These are phyloP conservation scores for Leccinum subrobustum DNA, from an alignment of 1,284 basidiomycete genomes.

Conservation along the genomic window DNA sequence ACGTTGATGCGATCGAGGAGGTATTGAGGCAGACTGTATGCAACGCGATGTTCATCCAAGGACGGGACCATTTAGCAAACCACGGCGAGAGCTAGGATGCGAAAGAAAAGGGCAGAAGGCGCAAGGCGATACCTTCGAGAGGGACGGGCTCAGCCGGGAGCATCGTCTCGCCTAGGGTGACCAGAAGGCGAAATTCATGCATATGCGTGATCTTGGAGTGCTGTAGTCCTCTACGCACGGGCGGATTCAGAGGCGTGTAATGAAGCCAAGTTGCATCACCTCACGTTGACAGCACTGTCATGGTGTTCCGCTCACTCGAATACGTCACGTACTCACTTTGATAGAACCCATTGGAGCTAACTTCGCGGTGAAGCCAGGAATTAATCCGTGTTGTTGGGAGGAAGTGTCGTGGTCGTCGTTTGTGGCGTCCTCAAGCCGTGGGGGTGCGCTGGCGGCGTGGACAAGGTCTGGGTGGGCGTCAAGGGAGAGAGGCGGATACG, in stretches of 20 bases:
- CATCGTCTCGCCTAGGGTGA: background rate
- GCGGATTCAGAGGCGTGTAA: conserved; percentile 3
- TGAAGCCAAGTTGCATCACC: conserved; percentile 1
- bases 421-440: too few relatives aligned
- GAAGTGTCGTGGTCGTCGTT: too few relatives aligned
- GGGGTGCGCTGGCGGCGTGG: too few relatives aligned
- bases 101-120: background rate
- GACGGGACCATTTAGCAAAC: conserved; percentile 8
- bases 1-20: conserved; percentile 30
- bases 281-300: conserved; percentile 1
- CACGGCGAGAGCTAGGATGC: background rate
- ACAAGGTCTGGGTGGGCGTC: too few relatives aligned
- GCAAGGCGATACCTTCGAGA: conserved; percentile 8
- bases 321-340: conserved; percentile 4
- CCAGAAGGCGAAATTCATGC: background rate
- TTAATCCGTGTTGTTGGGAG: too few relatives aligned
- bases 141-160: conserved; percentile 11
- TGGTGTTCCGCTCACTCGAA: conserved; percentile 2
- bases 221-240: background rate
- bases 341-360: too few relatives aligned
- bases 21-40: conserved; percentile 23
- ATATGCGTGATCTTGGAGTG: background rate
- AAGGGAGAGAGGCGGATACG: too few relatives aligned
- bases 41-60: conserved; percentile 7
- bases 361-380: too few relatives aligned